phyloP scores from a whole-genome alignment of 2,329 filamentous ascomycete genomes.

The Penicillium freii region DNA sequence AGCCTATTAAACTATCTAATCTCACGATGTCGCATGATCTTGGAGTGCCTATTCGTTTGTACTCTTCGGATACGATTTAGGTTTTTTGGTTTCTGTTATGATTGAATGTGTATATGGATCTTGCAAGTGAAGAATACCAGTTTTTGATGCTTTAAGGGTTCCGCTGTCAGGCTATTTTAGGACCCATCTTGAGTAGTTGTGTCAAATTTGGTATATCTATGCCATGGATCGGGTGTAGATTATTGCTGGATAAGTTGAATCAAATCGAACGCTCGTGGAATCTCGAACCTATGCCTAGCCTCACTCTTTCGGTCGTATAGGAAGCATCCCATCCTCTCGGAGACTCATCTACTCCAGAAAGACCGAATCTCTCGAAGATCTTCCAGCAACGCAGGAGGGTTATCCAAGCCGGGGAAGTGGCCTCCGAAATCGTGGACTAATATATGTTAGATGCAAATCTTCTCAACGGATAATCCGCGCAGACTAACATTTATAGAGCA shows the following conservation, averaged over 20 bases:
- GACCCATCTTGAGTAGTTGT: not conserved
- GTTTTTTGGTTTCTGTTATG: not conserved
- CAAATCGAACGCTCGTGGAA: not conserved
- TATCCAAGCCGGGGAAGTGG: too few species aligned
- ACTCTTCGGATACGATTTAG: slow-evolving; percentile 13
- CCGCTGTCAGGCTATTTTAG: not conserved
- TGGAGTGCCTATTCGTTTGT: slow-evolving; percentile 32
- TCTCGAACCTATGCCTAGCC: not conserved
- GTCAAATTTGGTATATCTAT: not conserved
- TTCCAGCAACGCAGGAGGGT: too few species aligned
- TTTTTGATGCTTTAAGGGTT: not conserved
- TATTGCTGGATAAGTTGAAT: not conserved
- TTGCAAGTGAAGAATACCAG: not conserved
- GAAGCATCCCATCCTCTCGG: too few species aligned
- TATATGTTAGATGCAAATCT: too few species aligned
- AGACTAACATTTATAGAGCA: too few species aligned
- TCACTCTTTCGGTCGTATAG: too few species aligned
- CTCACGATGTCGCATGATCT: slow-evolving; percentile 34
- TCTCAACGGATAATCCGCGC: too few species aligned
- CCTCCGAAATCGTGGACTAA: too few species aligned
- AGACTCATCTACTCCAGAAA: too few species aligned
- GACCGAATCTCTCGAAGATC: too few species aligned
- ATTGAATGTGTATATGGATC: not conserved
- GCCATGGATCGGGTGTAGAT: not conserved
- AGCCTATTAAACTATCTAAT: slow-evolving; percentile 32